Evolutionary conservation across 495 filamentous ascomycete species (phyloP).

Genomic region (Halenospora varia): DNA sequence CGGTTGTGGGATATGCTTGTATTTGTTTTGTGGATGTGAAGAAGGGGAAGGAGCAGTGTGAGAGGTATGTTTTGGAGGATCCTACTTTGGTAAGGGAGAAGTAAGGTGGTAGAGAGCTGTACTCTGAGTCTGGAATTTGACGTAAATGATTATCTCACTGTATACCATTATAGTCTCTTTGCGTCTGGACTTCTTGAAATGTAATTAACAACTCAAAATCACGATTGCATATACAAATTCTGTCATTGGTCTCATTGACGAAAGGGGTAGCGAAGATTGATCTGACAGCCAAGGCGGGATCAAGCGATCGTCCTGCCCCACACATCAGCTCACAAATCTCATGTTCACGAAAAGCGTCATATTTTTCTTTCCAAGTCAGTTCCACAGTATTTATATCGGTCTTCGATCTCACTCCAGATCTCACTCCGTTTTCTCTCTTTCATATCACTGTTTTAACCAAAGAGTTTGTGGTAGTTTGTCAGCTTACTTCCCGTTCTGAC

Average conservation of each 20-base stretch:
- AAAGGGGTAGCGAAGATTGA: too few relatives aligned
- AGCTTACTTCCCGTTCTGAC: not conserved
- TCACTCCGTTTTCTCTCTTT: not conserved
- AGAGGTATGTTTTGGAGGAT: not conserved
- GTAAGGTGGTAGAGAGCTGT: too few relatives aligned
- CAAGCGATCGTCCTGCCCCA: too few relatives aligned
- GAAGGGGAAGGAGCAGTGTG: not conserved
- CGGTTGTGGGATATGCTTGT: not conserved
- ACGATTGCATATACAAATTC: too few relatives aligned
- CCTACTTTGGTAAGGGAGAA: not conserved
- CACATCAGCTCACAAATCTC: not conserved
- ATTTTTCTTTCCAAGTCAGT: not conserved
- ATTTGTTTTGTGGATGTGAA: not conserved
- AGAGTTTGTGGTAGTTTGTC: not conserved
- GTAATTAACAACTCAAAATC: too few relatives aligned
- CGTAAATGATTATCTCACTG: too few relatives aligned
- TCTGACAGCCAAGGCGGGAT: too few relatives aligned
- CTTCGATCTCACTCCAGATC: not conserved
- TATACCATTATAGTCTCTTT: too few relatives aligned
- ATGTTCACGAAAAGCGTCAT: not conserved
- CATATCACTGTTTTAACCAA: not conserved
- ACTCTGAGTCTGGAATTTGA: too few relatives aligned
- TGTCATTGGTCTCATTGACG: too few relatives aligned
- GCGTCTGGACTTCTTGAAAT: too few relatives aligned
- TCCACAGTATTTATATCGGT: not conserved